A percentile compares a stretch with the other conserved stretches of the same genome.
These are phyloP conservation scores for Globisporangium paddicum DNA, from an alignment of 352 stramenopile genomes.

Conservation along the genomic window DNA sequence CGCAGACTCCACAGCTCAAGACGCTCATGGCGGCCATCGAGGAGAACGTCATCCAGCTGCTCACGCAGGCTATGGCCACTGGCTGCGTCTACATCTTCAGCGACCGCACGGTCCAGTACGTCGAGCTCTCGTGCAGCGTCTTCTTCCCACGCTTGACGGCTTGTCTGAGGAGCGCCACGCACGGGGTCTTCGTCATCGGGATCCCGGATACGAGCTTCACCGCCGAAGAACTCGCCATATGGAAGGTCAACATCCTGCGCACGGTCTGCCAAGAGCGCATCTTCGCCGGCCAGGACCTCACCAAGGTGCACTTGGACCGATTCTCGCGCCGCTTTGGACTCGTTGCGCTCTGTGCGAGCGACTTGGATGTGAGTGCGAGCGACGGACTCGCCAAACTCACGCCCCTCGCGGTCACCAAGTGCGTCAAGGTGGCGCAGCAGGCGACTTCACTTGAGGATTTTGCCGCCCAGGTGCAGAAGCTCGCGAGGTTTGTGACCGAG, in stretches of 20 bases:
- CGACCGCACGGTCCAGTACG: conserved; percentile 29
- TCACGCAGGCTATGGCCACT: conserved; percentile 21
- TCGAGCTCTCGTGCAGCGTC: conserved; percentile 34
- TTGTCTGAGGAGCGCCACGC: conserved; percentile 21
- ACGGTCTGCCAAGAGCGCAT: conserved; percentile 35
- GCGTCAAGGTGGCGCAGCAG: conserved; percentile 18
- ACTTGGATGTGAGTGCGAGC: conserved; percentile 24
- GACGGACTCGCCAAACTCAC: conserved; percentile 24
- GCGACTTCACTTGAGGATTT: conserved; percentile 26
- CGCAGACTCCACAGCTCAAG: conserved; percentile 13
- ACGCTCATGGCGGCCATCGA: conserved; percentile 23
- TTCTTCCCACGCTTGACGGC: conserved; percentile 43
- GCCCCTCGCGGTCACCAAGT: conserved; percentile 37
- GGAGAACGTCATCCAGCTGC: conserved; percentile 25
- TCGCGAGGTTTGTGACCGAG: conserved; percentile 25
- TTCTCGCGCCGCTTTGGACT: conserved; percentile 19
- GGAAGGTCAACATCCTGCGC: conserved; percentile 45
- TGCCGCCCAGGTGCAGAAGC: conserved; percentile 24
- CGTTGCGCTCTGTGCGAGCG: conserved; percentile 26
- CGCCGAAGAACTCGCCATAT: conserved; percentile 29
- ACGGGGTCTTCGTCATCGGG: conserved; percentile 42
- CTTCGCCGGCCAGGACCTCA: conserved; percentile 12
- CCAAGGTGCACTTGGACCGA: conserved; percentile 18
- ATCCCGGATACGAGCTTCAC: conserved; percentile 26
- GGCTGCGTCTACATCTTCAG: conserved; percentile 44